Evolutionary conservation across 441 rosid species (phyloP).

Genomic region (Eugenia klotzschiana): DNA sequence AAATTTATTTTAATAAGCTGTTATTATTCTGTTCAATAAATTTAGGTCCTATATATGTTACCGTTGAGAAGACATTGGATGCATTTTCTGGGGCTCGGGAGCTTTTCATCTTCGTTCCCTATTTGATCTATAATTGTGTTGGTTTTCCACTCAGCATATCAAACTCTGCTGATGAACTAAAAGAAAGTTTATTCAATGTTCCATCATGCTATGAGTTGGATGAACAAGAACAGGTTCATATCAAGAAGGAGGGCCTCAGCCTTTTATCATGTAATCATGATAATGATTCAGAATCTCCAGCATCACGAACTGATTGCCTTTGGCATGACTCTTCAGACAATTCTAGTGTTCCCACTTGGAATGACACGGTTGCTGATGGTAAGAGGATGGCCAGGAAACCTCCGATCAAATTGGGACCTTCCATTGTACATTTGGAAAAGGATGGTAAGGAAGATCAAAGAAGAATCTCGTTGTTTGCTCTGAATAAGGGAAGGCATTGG

Average conservation of each 20-base stretch:
- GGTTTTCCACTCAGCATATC: slow-evolving; percentile 65
- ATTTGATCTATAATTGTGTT: slow-evolving; percentile 70
- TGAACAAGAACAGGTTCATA: slow-evolving; percentile 36
- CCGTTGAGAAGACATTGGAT: slow-evolving; percentile 75
- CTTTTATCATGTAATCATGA: slow-evolving; percentile 44
- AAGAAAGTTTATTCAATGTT: slow-evolving; percentile 31
- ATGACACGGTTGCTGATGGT: slow-evolving; percentile 8
- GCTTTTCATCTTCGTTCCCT: slow-evolving; percentile 67
- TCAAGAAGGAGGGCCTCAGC: slow-evolving; percentile 55
- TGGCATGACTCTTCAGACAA: slow-evolving; percentile 28
- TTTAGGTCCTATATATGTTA: slow-evolving; percentile 57
- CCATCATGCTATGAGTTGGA: slow-evolving; percentile 66
- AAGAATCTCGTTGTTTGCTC: neutral
- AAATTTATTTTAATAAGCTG: neutral
- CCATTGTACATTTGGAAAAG: slow-evolving; percentile 10
- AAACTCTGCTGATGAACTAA: slow-evolving; percentile 40
- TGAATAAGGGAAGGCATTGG: slow-evolving; percentile 14
- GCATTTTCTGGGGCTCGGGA: slow-evolving; percentile 85
- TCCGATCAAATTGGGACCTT: slow-evolving; percentile 19
- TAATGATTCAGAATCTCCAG: slow-evolving; percentile 17
- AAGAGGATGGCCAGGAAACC: slow-evolving; percentile 26
- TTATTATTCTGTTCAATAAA: slow-evolving; percentile 9
- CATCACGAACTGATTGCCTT: slow-evolving; percentile 15
- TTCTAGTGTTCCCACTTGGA: slow-evolving; percentile 24
- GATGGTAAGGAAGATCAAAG: slow-evolving; percentile 18